Conservation (phyloP, 2,329 filamentous ascomycete genomes). For the Aspergillus sp. region DNA sequence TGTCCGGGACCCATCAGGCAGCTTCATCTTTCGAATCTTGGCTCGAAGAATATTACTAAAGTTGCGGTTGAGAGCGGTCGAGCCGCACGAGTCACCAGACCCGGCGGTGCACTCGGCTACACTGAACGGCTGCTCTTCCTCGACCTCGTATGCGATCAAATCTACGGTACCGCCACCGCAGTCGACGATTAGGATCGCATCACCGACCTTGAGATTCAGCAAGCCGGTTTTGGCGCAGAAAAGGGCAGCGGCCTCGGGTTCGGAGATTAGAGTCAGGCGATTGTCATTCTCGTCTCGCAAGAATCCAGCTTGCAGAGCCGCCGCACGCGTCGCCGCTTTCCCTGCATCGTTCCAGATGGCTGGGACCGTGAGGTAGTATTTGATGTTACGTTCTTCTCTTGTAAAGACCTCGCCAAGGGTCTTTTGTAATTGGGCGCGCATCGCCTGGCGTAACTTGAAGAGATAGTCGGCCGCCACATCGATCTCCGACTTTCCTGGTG, state of each 20-base stretch:
- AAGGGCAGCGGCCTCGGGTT: constrained; percentile 94
- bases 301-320: constrained; percentile 96
- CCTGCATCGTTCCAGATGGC: constrained; percentile 99
- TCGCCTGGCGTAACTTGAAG: constrained; percentile 95
- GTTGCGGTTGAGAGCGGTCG: constrained; percentile 96
- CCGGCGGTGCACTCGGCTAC: constrained; percentile 97
- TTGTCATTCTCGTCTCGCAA: constrained; percentile 97
- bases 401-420: constrained; percentile 97
- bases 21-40: constrained; percentile 99
- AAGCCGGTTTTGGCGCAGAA: constrained; percentile 98
- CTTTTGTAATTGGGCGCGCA: constrained; percentile 94
- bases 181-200: constrained; percentile 97
- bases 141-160: constrained; percentile 98
- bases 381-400: constrained; percentile 95
- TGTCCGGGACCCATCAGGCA: constrained; percentile 94
- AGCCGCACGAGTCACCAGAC: constrained; percentile 96
- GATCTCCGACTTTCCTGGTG: constrained; percentile 97
- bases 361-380: constrained; percentile 97
- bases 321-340: constrained; percentile 93
- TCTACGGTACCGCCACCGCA: constrained; percentile 98
- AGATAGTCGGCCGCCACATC: constrained; percentile 99
- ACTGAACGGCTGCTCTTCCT: constrained; percentile 95
- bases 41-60: constrained; percentile 97
- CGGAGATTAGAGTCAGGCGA: constrained; percentile 88
- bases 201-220: constrained; percentile 95